phyloP scores from a whole-genome alignment of 805 yeast species.

The Debaryomyces prosopidis region DNA sequence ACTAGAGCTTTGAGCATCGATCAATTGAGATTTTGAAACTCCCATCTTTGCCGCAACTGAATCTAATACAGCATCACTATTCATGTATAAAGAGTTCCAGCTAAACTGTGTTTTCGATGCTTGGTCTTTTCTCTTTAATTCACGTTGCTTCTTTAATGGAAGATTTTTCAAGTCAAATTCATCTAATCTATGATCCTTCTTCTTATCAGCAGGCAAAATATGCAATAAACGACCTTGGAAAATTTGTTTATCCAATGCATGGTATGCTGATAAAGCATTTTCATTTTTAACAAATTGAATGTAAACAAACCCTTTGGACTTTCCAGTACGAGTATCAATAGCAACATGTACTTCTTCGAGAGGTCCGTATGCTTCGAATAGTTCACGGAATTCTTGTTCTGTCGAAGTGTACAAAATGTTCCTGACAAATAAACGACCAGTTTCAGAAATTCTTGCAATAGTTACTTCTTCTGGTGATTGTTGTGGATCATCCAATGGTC shows the following conservation, averaged over 20 bases:
- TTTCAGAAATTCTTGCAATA: conserved; percentile 53
- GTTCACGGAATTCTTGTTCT: conserved; percentile 70
- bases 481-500: conserved; percentile 6
- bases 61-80: conserved; percentile 86
- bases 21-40: conserved; percentile 73
- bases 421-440: conserved; percentile 86
- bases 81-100: conserved; percentile 94
- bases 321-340: conserved; percentile 83
- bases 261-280: conserved; percentile 76
- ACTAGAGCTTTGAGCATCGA: conserved; percentile 82
- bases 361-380: conserved; percentile 69
- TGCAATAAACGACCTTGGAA: conserved; percentile 94
- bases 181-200: conserved; percentile 79
- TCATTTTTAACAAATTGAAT: conserved; percentile 65
- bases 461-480: conserved; percentile 47
- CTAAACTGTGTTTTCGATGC: conserved; percentile 87
- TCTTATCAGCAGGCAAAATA: conserved; percentile 80
- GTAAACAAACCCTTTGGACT: conserved; percentile 91
- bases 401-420: conserved; percentile 78
- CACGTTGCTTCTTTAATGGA: conserved; percentile 90
- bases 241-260: conserved; percentile 76
- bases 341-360: conserved; percentile 92
- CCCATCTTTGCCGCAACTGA: conserved; percentile 87
- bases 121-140: conserved; percentile 76
- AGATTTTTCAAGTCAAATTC: conserved; percentile 89